phyloP scores from a whole-genome alignment of 2,329 filamentous ascomycete species.

The Lizonia empirigonia region DNA sequence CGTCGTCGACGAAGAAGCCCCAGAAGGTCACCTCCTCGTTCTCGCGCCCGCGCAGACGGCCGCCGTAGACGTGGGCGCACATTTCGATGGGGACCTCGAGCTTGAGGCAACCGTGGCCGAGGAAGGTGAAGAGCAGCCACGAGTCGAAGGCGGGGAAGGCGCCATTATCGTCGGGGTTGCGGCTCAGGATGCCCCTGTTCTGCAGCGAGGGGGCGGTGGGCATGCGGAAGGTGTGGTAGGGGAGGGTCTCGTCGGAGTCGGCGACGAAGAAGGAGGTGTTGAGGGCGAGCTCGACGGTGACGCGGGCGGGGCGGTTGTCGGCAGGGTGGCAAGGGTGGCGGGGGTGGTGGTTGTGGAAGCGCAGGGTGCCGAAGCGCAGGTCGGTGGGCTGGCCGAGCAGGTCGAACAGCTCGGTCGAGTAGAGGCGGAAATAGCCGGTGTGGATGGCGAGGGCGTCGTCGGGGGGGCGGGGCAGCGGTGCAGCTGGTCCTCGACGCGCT shows the following conservation, averaged over 20 bases:
- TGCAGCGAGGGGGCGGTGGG: slow-evolving; percentile 39
- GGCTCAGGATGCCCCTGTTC: slow-evolving; percentile 43
- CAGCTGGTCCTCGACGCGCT: slow-evolving; percentile 40
- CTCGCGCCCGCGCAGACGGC: slow-evolving; percentile 36
- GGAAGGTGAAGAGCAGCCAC: slow-evolving; percentile 47
- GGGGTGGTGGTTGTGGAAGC: slow-evolving; percentile 35
- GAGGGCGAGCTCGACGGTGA: slow-evolving; percentile 42
- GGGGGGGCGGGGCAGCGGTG: slow-evolving; percentile 15
- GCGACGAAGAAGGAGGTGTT: slow-evolving; percentile 43
- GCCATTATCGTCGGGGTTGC: slow-evolving; percentile 37
- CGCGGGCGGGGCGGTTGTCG: background rate
- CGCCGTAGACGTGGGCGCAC: slow-evolving; percentile 45
- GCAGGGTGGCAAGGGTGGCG: background rate
- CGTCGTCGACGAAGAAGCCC: slow-evolving; percentile 45
- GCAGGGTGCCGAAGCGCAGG: slow-evolving; percentile 44
- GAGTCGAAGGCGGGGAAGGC: slow-evolving; percentile 44
- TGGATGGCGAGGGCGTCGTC: slow-evolving; percentile 32
- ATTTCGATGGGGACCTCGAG: slow-evolving; percentile 46
- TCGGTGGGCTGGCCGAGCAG: slow-evolving; percentile 43
- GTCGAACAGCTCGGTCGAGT: slow-evolving; percentile 45
- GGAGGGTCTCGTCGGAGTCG: slow-evolving; percentile 43
- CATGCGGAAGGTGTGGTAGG: slow-evolving; percentile 43
- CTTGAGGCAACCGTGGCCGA: slow-evolving; percentile 44
- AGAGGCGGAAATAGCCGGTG: slow-evolving; percentile 45
- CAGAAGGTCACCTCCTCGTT: slow-evolving; percentile 46